Evolutionary conservation across 108 stramenopile genomes (phyloP).

Genomic region (Chaetoceros tenuissimus): DNA sequence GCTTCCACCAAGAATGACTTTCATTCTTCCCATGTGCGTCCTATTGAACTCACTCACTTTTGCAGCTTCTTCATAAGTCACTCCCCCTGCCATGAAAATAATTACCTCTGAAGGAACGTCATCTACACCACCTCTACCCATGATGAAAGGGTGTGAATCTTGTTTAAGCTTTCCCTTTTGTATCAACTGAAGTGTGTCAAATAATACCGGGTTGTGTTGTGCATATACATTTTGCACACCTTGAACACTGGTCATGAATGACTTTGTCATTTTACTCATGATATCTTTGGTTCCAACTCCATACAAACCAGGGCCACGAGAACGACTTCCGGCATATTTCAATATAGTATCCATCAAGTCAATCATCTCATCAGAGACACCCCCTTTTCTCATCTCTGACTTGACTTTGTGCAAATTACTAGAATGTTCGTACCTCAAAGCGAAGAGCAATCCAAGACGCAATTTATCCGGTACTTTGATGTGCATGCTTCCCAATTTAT

Average conservation of each 20-base stretch:
- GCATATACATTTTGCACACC: slow-evolving; percentile 97
- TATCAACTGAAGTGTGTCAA: slow-evolving; percentile 78
- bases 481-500: slow-evolving; percentile 62
- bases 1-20: slow-evolving; percentile 85
- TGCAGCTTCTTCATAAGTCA: slow-evolving; percentile 95
- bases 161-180: slow-evolving; percentile 82
- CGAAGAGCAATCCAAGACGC: slow-evolving; percentile 93
- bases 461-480: slow-evolving; percentile 94
- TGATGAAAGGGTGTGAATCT: slow-evolving; percentile 67
- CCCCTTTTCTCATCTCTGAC: slow-evolving; percentile 79
- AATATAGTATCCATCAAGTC: slow-evolving; percentile 88
- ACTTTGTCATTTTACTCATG: slow-evolving; percentile 85
- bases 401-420: slow-evolving; percentile 75
- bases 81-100: slow-evolving; percentile 93
- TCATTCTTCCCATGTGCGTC: slow-evolving; percentile 46
- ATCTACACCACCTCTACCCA: slow-evolving; percentile 26
- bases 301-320: slow-evolving; percentile 88
- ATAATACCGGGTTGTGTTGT: slow-evolving; percentile 92
- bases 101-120: slow-evolving; percentile 71
- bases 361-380: slow-evolving; percentile 85
- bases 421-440: slow-evolving; percentile 90
- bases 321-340: slow-evolving; percentile 74
- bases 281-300: slow-evolving; percentile 56
- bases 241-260: slow-evolving; percentile 89
- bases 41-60: slow-evolving; percentile 84